A percentile compares a stretch with the other conserved stretches of the same genome.
Conservation (phyloP, 1,284 basidiomycete genomes). For the Limonomyces culmigenus region DNA sequence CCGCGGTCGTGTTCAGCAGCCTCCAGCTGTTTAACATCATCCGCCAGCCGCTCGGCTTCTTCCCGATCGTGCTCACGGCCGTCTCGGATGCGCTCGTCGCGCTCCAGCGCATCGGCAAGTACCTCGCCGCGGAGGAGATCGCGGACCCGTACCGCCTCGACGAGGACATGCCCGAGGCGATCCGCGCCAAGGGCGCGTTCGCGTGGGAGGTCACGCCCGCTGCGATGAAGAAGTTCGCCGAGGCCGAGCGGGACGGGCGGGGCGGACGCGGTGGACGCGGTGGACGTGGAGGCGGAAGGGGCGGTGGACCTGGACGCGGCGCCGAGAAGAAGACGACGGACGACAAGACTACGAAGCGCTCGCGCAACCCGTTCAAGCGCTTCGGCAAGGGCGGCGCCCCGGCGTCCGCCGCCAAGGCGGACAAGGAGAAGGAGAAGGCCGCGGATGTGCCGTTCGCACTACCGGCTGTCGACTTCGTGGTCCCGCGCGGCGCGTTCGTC, state of each 20-base stretch:
- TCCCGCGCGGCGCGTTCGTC: slow-evolving; percentile 47
- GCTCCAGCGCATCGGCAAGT: slow-evolving; percentile 36
- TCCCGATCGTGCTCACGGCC: slow-evolving; percentile 32
- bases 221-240: slow-evolving; percentile 4
- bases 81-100: slow-evolving; percentile 47
- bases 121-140: slow-evolving; percentile 52
- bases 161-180: slow-evolving; percentile 2
- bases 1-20: slow-evolving; percentile 59
- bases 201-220: not conserved
- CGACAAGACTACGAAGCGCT: not conserved
- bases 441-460: slow-evolving; percentile 48
- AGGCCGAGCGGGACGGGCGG: slow-evolving; percentile 4
- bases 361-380: slow-evolving; percentile 5
- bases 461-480: slow-evolving; percentile 33
- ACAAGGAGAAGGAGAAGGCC: slow-evolving; percentile 7
- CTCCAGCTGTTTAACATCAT: slow-evolving; percentile 63
- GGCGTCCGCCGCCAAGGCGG: slow-evolving; percentile 9
- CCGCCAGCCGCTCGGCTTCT: slow-evolving; percentile 30
- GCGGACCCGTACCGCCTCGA: slow-evolving; percentile 33
- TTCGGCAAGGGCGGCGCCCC: slow-evolving; percentile 9
- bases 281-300: slow-evolving; percentile 3
- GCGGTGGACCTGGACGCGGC: too few species aligned
- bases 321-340: too few species aligned
- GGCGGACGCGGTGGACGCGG: slow-evolving; percentile 2
- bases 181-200: slow-evolving; percentile 2